Evolutionary conservation across 2,329 filamentous ascomycete species (phyloP).

Genomic region (Neonectria punicea): DNA sequence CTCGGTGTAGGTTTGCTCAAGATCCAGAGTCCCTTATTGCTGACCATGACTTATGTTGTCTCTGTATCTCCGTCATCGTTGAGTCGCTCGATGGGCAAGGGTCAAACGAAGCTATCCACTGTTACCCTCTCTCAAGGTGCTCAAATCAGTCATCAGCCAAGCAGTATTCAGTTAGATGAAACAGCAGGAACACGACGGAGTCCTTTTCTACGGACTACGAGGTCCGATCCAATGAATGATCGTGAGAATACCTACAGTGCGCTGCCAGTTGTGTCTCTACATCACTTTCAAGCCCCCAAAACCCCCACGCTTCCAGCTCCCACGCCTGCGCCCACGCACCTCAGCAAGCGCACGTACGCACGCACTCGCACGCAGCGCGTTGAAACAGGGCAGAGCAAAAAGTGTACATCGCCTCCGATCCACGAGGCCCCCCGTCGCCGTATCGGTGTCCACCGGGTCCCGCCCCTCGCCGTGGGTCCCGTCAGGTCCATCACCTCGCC

Average conservation of each 20-base stretch:
- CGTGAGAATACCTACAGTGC: neutral
- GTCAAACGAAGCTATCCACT: neutral
- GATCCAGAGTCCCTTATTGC: neutral
- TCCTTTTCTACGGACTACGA: neutral
- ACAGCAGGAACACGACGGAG: neutral
- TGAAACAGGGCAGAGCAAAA: neutral
- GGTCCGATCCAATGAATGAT: neutral
- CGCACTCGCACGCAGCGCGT: constrained; percentile 1
- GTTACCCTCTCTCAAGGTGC: neutral
- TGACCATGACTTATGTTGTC: neutral
- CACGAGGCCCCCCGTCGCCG: neutral
- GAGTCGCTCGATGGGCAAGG: constrained; percentile 7
- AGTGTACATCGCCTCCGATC: too few species aligned
- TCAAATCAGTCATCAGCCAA: neutral
- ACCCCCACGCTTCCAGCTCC: constrained; percentile 17
- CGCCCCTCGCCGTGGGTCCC: constrained; percentile 8
- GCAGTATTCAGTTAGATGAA: neutral
- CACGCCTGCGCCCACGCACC: constrained; percentile 9
- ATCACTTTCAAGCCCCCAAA: constrained; percentile 14
- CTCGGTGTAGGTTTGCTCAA: neutral
- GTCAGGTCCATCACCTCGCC: neutral
- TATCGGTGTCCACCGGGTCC: constrained; percentile 19
- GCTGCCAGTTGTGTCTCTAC: constrained; percentile 15
- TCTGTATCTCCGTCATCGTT: neutral
- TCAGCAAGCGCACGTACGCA: constrained; percentile 11